Evolutionary conservation across 306 rosid species (phyloP).

Genomic region (Dicorynia guianensis): DNA sequence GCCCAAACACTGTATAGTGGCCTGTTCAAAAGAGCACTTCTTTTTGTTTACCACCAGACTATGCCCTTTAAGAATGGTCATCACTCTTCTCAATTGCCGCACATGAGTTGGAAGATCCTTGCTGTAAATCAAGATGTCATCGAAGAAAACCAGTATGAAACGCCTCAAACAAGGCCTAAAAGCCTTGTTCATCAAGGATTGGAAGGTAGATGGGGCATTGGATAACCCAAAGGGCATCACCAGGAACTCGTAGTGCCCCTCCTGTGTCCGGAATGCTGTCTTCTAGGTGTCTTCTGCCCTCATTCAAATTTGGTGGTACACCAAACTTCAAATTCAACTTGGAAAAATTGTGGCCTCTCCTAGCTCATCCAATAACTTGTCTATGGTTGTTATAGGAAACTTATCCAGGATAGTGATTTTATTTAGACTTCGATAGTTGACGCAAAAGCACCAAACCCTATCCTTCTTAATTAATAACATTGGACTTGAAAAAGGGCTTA

Average conservation of each 20-base stretch:
- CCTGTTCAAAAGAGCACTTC: too few species aligned
- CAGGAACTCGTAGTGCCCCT: not conserved
- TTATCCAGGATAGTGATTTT: not conserved
- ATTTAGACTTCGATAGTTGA: not conserved
- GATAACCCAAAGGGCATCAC: not conserved
- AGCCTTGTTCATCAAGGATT: not conserved
- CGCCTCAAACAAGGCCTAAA: not conserved
- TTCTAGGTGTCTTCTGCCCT: not conserved
- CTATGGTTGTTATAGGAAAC: not conserved
- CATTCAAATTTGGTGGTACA: constrained; percentile 1
- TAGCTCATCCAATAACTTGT: too few species aligned
- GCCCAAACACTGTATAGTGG: too few species aligned
- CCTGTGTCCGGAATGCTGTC: not conserved
- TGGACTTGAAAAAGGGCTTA: not conserved
- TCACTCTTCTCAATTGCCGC: too few species aligned
- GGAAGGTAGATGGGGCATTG: not conserved
- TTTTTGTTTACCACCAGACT: too few species aligned
- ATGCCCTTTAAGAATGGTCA: too few species aligned
- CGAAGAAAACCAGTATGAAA: not conserved
- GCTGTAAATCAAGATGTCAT: not conserved
- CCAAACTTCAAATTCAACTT: not conserved
- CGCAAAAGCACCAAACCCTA: not conserved
- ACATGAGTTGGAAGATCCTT: too few species aligned
- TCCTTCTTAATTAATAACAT: not conserved
- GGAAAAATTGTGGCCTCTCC: not conserved